These are phyloP conservation scores for Puccinia novopanici DNA, from an alignment of 1,284 basidiomycete species.

Conservation along the genomic window DNA sequence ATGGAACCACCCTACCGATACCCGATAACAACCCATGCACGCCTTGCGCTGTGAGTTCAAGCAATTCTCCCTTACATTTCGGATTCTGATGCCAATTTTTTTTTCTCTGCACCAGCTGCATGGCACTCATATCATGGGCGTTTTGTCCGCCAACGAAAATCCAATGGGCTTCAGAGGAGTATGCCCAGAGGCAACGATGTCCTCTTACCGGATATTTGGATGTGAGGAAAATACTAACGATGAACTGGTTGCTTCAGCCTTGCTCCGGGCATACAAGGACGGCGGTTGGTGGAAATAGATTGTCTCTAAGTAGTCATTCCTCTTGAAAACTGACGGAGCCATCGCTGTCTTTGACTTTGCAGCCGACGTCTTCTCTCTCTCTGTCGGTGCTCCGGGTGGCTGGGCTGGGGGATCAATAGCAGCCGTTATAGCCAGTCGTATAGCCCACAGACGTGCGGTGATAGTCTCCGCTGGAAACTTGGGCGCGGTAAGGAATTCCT, in stretches of 20 bases:
- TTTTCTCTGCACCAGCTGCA: conserved; percentile 19
- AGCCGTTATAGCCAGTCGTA: conserved; percentile 46
- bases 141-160: conserved; percentile 54
- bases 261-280: conserved; percentile 57
- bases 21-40: conserved; percentile 48
- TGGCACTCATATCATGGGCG: conserved; percentile 53
- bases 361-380: conserved; percentile 67
- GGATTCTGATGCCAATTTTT: background rate
- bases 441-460: conserved; percentile 35
- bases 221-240: conserved; percentile 60
- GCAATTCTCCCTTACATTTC: background rate
- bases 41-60: conserved; percentile 42
- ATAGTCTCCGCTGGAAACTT: conserved; percentile 60
- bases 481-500: conserved; percentile 53
- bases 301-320: background rate
- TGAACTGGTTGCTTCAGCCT: conserved; percentile 61
- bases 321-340: background rate
- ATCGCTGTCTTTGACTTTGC: background rate
- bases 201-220: conserved; percentile 59
- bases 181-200: conserved; percentile 53
- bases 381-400: conserved; percentile 63
- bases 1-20: conserved; percentile 22
- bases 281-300: conserved; percentile 48
- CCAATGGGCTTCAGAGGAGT: conserved; percentile 54
- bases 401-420: conserved; percentile 44